Evolutionary conservation across 805 yeast genomes (phyloP).

Genomic region (Barnettozyma populi): DNA sequence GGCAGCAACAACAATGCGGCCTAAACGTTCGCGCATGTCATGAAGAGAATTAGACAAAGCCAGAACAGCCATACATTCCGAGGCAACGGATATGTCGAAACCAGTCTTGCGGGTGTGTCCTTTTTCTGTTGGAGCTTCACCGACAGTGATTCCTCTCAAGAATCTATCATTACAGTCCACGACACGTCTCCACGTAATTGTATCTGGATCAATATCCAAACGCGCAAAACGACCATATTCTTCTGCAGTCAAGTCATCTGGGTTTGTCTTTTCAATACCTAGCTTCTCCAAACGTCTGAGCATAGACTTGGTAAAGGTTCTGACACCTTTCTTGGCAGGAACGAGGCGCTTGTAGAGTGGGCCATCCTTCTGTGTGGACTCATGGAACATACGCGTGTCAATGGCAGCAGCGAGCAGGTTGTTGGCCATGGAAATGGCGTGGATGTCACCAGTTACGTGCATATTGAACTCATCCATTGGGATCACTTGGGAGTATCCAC

Average conservation of each 20-base stretch:
- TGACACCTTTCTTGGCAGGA: constrained; percentile 75
- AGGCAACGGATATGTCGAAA: constrained; percentile 80
- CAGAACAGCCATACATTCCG: constrained; percentile 81
- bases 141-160: constrained; percentile 71
- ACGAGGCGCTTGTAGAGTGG: constrained; percentile 82
- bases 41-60: constrained; percentile 73
- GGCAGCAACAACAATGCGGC: constrained; percentile 85
- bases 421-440: constrained; percentile 91
- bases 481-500: constrained; percentile 95
- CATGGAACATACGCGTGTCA: constrained; percentile 96
- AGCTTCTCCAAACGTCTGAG: constrained; percentile 66
- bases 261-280: constrained; percentile 77
- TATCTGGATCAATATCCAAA: constrained; percentile 80
- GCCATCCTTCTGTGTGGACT: constrained; percentile 65
- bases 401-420: constrained; percentile 94
- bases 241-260: constrained; percentile 71
- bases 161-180: constrained; percentile 82
- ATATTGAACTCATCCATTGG: constrained; percentile 99
- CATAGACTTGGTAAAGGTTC: constrained; percentile 78
- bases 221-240: constrained; percentile 74
- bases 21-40: constrained; percentile 85
- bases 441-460: constrained; percentile 97
- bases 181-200: constrained; percentile 79
- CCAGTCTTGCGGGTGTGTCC: constrained; percentile 71
- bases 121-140: constrained; percentile 77